Percentiles rank a stretch among this genome's conserved stretches.
Conservation (phyloP, 1,284 basidiomycete species). For the Microbotryomycetes sp. region DNA sequence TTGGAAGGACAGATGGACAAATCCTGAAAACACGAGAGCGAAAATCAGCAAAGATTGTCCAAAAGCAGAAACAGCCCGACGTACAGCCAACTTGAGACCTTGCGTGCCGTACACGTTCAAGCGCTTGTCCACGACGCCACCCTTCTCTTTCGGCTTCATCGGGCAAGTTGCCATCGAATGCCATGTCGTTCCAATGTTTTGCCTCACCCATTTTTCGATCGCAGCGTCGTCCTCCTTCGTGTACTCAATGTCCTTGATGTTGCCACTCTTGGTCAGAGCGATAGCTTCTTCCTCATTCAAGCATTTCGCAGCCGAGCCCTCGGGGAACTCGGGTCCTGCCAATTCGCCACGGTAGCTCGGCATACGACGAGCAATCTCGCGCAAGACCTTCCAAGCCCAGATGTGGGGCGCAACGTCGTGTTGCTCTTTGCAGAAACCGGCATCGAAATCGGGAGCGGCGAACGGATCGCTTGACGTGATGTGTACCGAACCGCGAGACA, state of each 20-base stretch:
- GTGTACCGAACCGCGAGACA: conserved; percentile 33
- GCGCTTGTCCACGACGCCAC: conserved; percentile 56
- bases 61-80: neutral
- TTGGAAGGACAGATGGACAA: conserved; percentile 49
- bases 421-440: conserved; percentile 31
- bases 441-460: conserved; percentile 29
- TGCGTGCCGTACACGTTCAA: conserved; percentile 58
- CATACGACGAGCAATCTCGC: conserved; percentile 55
- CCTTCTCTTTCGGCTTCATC: conserved; percentile 54
- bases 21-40: conserved; percentile 36
- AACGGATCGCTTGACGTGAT: conserved; percentile 32
- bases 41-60: neutral
- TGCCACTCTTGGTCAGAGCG: conserved; percentile 43
- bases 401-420: conserved; percentile 51
- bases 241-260: conserved; percentile 50
- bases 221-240: conserved; percentile 51
- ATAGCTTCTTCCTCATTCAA: conserved; percentile 22
- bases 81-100: conserved; percentile 49
- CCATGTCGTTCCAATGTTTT: conserved; percentile 34
- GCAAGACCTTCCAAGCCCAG: conserved; percentile 53
- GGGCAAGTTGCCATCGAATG: conserved; percentile 49
- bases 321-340: conserved; percentile 47
- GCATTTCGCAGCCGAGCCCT: conserved; percentile 46
- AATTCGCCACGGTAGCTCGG: conserved; percentile 52
- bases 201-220: conserved; percentile 46